These are phyloP conservation scores for Fusarium agapanthi DNA, from an alignment of 2,329 filamentous ascomycete species.

Conservation along the genomic window DNA sequence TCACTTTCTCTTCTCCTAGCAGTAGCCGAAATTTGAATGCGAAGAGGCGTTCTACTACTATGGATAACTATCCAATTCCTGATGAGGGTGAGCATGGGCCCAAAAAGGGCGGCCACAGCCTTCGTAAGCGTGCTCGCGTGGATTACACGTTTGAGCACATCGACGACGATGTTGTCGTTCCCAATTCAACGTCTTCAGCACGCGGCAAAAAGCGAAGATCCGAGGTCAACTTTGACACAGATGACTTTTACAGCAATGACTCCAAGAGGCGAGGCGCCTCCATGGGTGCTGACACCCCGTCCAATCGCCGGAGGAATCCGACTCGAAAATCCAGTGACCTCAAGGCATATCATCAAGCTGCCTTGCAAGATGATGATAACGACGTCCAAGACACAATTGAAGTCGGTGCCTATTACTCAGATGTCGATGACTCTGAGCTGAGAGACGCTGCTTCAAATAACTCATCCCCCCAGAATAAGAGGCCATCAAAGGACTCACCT, in stretches of 20 bases:
- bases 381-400: constrained; percentile 67
- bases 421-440: constrained; percentile 45
- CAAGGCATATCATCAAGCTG: constrained; percentile 44
- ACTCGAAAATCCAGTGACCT: constrained; percentile 50
- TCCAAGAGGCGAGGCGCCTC: constrained; percentile 51
- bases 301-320: constrained; percentile 52
- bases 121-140: constrained; percentile 64
- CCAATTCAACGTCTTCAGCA: constrained; percentile 47
- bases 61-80: constrained; percentile 51
- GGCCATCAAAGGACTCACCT: constrained; percentile 29
- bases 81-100: constrained; percentile 60
- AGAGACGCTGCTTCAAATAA: constrained; percentile 39
- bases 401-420: constrained; percentile 56
- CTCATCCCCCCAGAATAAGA: constrained; percentile 43
- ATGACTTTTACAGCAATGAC: constrained; percentile 43
- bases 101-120: constrained; percentile 66
- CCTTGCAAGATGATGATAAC: constrained; percentile 52
- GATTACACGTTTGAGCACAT: constrained; percentile 66
- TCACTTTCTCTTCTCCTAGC: constrained; percentile 50
- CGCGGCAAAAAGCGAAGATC: constrained; percentile 51
- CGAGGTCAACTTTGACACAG: constrained; percentile 47
- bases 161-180: constrained; percentile 55
- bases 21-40: constrained; percentile 42
- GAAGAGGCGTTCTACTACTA: constrained; percentile 56
- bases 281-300: constrained; percentile 48